Percentiles rank a stretch among this genome's conserved stretches.
Conservation (phyloP, 352 stramenopile genomes). For the Globisporangium sylvaticum region DNA sequence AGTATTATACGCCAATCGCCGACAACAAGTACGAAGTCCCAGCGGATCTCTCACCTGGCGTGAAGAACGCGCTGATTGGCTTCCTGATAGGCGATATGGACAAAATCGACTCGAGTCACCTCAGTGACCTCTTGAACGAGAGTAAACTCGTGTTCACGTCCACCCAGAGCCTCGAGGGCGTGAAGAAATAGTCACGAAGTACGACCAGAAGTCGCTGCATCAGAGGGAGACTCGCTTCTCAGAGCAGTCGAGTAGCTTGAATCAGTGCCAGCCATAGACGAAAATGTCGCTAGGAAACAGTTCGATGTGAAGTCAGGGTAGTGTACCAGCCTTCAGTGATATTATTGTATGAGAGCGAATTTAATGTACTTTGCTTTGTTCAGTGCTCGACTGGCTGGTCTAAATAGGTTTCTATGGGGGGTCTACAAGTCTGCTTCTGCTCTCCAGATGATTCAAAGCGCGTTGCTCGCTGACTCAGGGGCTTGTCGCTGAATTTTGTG, state of each 20-base stretch:
- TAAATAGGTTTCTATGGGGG: too few relatives aligned
- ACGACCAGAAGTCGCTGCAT: neutral
- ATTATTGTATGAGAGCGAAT: too few relatives aligned
- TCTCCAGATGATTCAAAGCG: neutral
- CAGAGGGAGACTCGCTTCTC: neutral
- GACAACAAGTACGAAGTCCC: neutral
- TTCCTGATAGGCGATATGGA: neutral
- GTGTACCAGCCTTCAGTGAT: too few relatives aligned
- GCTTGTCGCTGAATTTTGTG: neutral
- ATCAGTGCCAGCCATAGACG: neutral
- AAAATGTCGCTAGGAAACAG: too few relatives aligned
- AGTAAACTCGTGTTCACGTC: neutral
- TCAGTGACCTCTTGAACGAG: neutral
- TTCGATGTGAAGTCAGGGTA: too few relatives aligned
- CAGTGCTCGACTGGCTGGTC: too few relatives aligned
- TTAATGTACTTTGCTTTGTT: too few relatives aligned
- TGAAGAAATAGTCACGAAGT: neutral
- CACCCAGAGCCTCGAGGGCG: neutral
- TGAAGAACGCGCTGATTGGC: neutral
- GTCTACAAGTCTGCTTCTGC: neutral
- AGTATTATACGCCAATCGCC: neutral
- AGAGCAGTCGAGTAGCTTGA: neutral
- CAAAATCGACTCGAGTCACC: neutral
- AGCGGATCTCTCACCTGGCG: neutral
- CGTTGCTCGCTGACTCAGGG: neutral